Evolutionary conservation across 2,329 filamentous ascomycete species (phyloP).

Genomic region (Aureobasidium sp.): DNA sequence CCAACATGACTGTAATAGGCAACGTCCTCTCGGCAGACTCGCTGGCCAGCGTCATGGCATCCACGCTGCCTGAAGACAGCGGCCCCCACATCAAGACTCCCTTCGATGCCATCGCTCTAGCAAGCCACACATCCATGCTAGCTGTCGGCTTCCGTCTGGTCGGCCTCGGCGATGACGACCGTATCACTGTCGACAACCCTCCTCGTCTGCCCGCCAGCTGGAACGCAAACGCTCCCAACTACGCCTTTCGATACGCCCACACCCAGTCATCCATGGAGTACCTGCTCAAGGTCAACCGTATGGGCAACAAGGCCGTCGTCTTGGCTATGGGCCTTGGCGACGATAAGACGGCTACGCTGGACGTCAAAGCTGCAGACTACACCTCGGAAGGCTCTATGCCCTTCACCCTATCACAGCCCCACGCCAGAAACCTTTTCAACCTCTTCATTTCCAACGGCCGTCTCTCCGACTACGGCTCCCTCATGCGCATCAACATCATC

Average conservation of each 20-base stretch:
- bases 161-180: conserved; percentile 78
- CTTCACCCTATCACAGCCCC: conserved; percentile 28
- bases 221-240: conserved; percentile 65
- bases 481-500: conserved; percentile 73
- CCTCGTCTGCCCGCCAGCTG: conserved; percentile 61
- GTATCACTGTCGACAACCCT: conserved; percentile 36
- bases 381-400: conserved; percentile 58
- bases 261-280: conserved; percentile 78
- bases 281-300: conserved; percentile 71
- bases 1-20: conserved; percentile 18
- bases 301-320: conserved; percentile 78
- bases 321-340: conserved; percentile 72
- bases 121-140: conserved; percentile 75
- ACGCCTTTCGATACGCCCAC: conserved; percentile 82
- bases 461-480: conserved; percentile 59
- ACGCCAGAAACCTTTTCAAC: conserved; percentile 42
- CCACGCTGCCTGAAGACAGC: conserved; percentile 35
- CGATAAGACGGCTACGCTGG: conserved; percentile 73
- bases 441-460: conserved; percentile 69
- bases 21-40: conserved; percentile 40
- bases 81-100: conserved; percentile 53
- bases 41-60: conserved; percentile 38
- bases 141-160: conserved; percentile 73
- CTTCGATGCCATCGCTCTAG: conserved; percentile 77
- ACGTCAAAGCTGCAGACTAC: conserved; percentile 68